Conservation (phyloP, 108 stramenopile species). For the Phaeodactylum tricornutum region DNA sequence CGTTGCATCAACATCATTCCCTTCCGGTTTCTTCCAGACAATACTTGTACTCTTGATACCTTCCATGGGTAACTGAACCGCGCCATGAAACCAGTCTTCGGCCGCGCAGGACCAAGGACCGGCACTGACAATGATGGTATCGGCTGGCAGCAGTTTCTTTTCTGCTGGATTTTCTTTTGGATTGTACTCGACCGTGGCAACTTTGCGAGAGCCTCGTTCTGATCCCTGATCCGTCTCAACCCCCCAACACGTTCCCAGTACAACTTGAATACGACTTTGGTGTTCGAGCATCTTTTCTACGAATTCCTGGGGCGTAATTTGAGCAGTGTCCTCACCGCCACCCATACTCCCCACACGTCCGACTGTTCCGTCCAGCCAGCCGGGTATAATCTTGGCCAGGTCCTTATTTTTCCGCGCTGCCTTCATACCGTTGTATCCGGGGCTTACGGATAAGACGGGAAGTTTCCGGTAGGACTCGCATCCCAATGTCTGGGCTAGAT, state of each 20-base stretch:
- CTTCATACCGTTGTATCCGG: slow-evolving; percentile 26
- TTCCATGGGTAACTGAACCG: slow-evolving; percentile 74
- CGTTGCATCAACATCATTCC: slow-evolving; percentile 70
- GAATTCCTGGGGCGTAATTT: slow-evolving; percentile 77
- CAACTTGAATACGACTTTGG: slow-evolving; percentile 27
- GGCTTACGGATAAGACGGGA: slow-evolving; percentile 61
- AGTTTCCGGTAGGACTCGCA: slow-evolving; percentile 68
- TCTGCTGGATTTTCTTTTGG: slow-evolving; percentile 14
- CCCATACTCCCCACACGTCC: slow-evolving; percentile 58
- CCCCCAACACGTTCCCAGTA: slow-evolving; percentile 62
- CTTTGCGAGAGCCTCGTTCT: slow-evolving; percentile 14
- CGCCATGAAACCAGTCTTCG: slow-evolving; percentile 68
- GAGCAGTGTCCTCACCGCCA: slow-evolving; percentile 76
- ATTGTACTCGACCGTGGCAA: slow-evolving; percentile 53
- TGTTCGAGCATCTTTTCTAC: slow-evolving; percentile 62
- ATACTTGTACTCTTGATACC: slow-evolving; percentile 78
- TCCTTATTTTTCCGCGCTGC: slow-evolving; percentile 15
- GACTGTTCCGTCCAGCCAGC: slow-evolving; percentile 61
- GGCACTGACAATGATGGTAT: slow-evolving; percentile 56
- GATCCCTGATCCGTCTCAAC: slow-evolving; percentile 34
- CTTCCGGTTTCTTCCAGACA: slow-evolving; percentile 69
- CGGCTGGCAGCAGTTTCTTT: slow-evolving; percentile 23
- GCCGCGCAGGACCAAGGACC: slow-evolving; percentile 78
- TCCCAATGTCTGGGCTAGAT: slow-evolving; percentile 46
- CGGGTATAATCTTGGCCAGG: slow-evolving; percentile 29